These are phyloP conservation scores for Barnettozyma vustinii DNA, from an alignment of 805 yeast genomes.

Conservation along the genomic window DNA sequence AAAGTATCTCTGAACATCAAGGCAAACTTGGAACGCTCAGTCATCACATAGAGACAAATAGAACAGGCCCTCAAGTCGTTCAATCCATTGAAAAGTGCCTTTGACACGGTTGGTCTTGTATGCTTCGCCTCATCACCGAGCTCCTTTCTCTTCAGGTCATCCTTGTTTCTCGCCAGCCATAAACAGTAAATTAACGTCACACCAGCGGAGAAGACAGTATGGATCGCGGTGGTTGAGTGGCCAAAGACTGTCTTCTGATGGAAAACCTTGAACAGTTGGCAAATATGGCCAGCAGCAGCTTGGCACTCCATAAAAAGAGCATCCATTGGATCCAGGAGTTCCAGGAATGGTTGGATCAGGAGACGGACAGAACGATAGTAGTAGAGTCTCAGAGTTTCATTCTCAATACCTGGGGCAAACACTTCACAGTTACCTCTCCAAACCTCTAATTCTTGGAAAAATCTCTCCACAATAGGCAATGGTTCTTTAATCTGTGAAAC, in stretches of 20 bases:
- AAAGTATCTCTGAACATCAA: conserved; percentile 59
- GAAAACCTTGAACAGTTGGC: conserved; percentile 57
- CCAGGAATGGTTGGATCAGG: conserved; percentile 59
- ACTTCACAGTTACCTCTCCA: conserved; percentile 53
- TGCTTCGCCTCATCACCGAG: conserved; percentile 55
- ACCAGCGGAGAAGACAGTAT: conserved; percentile 65
- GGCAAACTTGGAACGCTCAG: conserved; percentile 60
- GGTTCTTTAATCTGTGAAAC: conserved; percentile 28
- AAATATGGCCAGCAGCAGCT: conserved; percentile 66
- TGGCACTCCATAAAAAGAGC: conserved; percentile 59
- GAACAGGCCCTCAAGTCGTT: conserved; percentile 66
- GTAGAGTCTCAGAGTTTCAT: conserved; percentile 52
- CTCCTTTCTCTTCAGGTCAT: conserved; percentile 48
- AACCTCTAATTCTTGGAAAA: conserved; percentile 46
- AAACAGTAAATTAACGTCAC: conserved; percentile 61
- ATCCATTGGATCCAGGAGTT: conserved; percentile 55
- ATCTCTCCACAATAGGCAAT: conserved; percentile 45
- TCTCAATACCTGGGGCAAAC: conserved; percentile 45
- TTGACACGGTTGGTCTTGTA: conserved; percentile 54
- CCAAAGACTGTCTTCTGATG: conserved; percentile 59
- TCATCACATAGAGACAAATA: conserved; percentile 57
- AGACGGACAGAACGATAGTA: conserved; percentile 57
- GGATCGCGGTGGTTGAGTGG: conserved; percentile 61
- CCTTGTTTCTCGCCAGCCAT: conserved; percentile 59
- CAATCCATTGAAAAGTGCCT: conserved; percentile 46